phyloP scores from a whole-genome alignment of 1,284 basidiomycete genomes.

The Irpex sp. region DNA sequence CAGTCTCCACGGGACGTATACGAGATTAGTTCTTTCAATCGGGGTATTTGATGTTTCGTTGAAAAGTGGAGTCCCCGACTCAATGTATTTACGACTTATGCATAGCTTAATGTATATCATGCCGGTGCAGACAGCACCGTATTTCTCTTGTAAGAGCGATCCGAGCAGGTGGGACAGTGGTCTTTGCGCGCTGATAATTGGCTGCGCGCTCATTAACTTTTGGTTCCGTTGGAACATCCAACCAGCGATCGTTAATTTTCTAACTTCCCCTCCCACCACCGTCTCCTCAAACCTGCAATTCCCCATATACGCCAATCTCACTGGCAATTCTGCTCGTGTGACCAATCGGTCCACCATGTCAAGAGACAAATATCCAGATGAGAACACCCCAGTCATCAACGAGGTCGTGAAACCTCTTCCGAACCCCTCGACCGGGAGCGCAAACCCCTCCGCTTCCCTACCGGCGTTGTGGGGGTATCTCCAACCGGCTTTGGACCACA shows the following conservation, averaged over 20 bases:
- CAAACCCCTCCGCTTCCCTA: slow-evolving; percentile 69
- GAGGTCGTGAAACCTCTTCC: slow-evolving; percentile 24
- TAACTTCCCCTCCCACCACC: neutral
- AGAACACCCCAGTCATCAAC: neutral
- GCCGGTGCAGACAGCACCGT: neutral
- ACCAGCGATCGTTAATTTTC: neutral
- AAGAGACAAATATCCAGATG: neutral
- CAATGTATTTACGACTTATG: neutral
- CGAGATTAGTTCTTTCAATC: slow-evolving; percentile 45
- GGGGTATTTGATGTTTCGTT: slow-evolving; percentile 13
- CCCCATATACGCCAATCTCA: neutral
- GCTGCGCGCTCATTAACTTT: neutral
- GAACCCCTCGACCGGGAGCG: slow-evolving; percentile 49
- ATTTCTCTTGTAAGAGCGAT: neutral
- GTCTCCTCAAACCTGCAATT: neutral
- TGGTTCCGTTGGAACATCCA: neutral
- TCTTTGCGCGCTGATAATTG: neutral
- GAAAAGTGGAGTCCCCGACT: neutral
- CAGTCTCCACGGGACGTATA: slow-evolving; percentile 79
- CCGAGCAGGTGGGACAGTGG: too few relatives aligned
- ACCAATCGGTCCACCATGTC: neutral
- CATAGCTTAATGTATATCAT: slow-evolving; percentile 14
- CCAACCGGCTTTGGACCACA: slow-evolving; percentile 69
- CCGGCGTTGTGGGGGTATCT: slow-evolving; percentile 71
- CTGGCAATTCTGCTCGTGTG: neutral